Evolutionary conservation across 2,329 filamentous ascomycete genomes (phyloP), one percentile per base, ranked within the genome.

Genomic region (Alternaria triticimaculans): DNA sequence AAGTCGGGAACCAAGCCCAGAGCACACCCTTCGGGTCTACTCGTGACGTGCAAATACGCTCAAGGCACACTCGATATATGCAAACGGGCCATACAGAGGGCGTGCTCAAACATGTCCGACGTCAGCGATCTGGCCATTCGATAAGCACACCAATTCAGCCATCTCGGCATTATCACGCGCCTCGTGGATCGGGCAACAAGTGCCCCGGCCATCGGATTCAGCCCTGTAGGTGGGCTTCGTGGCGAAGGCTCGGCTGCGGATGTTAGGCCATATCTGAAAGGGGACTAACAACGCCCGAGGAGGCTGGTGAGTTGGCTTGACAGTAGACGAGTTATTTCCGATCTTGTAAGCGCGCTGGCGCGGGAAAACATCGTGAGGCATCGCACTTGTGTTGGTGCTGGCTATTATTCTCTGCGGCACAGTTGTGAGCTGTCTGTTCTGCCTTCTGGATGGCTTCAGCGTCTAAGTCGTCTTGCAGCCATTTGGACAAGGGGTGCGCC

Each of bases 21-120:
- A 51, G 30, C 55, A 46, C 41, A 28, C 54, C 20, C 49, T 46
- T 49, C 62, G 53, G 54, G 59, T 65, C 57, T 54, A 59, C 66
- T 70, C 63, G 70, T 74, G 71, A 72, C 69, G 67, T 72, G 58
- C 25, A 60, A 48, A 63, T 51, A 33, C 28, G 26, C 44, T 56
- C 65, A 63, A 70, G 66, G 66, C 68, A 70, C 45, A 69, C 60
- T 70, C 57, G 57, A 63, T 58, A 55, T 49, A 18, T 10, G 12
- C 14, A 41, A 53, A 56, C 41, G 48, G 45, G 50, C 67, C 62
- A 70, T 45, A 65, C 46, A 67, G 23, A 49, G 44, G 9, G 57
- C 51, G 50, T 21, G 37, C 23, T 33, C 20, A 21, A 49, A 55
- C 21, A 61, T 64, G 44, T 54, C 51, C 64, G 55, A 67, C 64